A percentile compares a stretch with the other conserved stretches of the same genome.
Evolutionary conservation across 352 stramenopile species (phyloP).

Genomic region (Phytophthora syringae): DNA sequence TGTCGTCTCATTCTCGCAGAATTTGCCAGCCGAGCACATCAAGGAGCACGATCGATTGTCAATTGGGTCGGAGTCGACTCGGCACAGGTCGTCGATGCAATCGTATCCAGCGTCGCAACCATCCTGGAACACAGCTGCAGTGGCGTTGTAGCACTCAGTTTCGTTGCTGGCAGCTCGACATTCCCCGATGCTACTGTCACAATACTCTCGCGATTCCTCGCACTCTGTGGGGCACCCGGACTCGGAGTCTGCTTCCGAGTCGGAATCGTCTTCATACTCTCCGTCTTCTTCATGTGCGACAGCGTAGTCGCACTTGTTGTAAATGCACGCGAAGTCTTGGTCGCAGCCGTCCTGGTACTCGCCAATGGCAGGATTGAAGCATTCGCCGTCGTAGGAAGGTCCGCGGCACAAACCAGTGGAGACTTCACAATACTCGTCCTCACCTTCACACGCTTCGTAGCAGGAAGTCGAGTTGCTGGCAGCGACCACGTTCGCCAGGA

Average conservation of each 20-base stretch:
- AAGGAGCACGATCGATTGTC: conserved; percentile 15
- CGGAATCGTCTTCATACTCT: neutral
- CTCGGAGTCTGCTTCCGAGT: neutral
- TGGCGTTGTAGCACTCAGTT: conserved; percentile 40
- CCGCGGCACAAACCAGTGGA: conserved; percentile 22
- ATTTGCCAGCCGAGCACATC: conserved; percentile 25
- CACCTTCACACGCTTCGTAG: conserved; percentile 23
- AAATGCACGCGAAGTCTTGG: conserved; percentile 26
- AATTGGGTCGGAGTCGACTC: conserved; percentile 10
- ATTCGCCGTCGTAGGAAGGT: conserved; percentile 22
- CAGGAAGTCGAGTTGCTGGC: conserved; percentile 12
- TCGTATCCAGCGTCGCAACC: conserved; percentile 36
- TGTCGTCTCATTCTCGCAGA: conserved; percentile 29
- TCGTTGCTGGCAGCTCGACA: conserved; percentile 27
- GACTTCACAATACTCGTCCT: conserved; percentile 31
- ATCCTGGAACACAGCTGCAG: conserved; percentile 30
- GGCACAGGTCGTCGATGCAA: conserved; percentile 40
- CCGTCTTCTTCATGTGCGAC: neutral
- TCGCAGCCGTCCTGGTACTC: conserved; percentile 28
- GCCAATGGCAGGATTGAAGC: conserved; percentile 29
- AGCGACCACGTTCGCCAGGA: neutral
- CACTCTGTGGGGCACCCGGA: neutral
- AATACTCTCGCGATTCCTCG: conserved; percentile 31
- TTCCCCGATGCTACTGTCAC: conserved; percentile 29
- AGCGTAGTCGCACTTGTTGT: conserved; percentile 33